Evolutionary conservation across 2,329 filamentous ascomycete genomes (phyloP).

Genomic region (Talaromyces islandicus): DNA sequence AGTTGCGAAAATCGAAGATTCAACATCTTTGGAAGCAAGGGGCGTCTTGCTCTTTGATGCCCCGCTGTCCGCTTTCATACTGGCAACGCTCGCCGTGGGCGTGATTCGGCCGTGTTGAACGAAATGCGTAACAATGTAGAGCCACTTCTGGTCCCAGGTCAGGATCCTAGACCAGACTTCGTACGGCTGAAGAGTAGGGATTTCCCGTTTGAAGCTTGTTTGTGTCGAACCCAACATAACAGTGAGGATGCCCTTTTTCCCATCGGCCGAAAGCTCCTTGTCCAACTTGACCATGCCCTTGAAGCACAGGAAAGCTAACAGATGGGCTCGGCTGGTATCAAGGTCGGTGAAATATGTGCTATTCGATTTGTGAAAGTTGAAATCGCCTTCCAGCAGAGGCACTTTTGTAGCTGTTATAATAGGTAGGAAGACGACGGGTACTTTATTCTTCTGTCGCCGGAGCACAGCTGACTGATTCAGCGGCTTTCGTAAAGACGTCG

Average conservation of each 20-base stretch:
- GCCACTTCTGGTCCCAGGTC: conserved; percentile 25
- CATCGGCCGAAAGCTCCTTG: conserved; percentile 1
- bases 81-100: conserved; percentile 4
- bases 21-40: background rate
- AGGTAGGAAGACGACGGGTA: conserved; percentile 11
- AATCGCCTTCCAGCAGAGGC: conserved; percentile 12
- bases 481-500: conserved; percentile 6
- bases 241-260: conserved; percentile 8
- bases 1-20: conserved; percentile 5
- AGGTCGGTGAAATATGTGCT: conserved; percentile 52
- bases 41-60: background rate
- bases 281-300: conserved; percentile 6
- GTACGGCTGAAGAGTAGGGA: conserved; percentile 16
- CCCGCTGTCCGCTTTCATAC: background rate
- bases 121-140: conserved; percentile 25
- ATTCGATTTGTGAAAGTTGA: conserved; percentile 38
- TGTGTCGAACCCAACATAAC: conserved; percentile 15
- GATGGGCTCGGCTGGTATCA: conserved; percentile 46
- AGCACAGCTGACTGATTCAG: background rate
- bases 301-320: conserved; percentile 28
- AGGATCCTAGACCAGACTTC: conserved; percentile 20
- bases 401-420: conserved; percentile 9
- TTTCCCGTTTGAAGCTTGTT: conserved; percentile 17
- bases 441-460: conserved; percentile 1
- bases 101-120: conserved; percentile 11